Base-by-base conservation (phyloP, 1,284 basidiomycete genomes). In the Ganoderma leucocontextum region DNA sequence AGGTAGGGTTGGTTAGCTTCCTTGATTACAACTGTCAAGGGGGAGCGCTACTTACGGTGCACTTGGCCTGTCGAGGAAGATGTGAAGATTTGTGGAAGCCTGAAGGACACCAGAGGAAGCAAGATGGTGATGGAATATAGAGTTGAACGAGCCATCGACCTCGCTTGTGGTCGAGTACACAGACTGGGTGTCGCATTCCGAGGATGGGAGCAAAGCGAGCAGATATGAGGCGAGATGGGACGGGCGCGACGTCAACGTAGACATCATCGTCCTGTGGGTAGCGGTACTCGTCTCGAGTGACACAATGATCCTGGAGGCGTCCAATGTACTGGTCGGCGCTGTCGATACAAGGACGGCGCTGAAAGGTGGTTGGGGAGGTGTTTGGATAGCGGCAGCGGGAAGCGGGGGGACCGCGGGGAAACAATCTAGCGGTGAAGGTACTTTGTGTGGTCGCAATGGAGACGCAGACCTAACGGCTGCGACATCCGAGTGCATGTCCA, bases 41-140 rank as follows among this genome's bases (percentile, higher is more conserved):
- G 15, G 52, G 1, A 35, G 29, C 29, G 44, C 44, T 19, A 87
- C 92, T 83, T 81, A 95, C 91, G 93, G 90, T 53, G 87, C 82
- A 75, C 92, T 93, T 0, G 92, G 86, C 52, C 93, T 83, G 75
- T 95, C 93, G n/a, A 95, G 81, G 80, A 94, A 94, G n/a, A 94
- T 75, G 72, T 93, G 91, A 47, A 94, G 80, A 63, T 79, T 82
- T 36, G 81, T 79, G 5, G 86, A 81, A 5, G 83, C 76, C 58
- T 82, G 82, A 4, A 90, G 75, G 44, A 88, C 79, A 4, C 88
- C 90, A 55, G 87, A 85, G 17, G 89, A 85, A 17, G 84, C 79
- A 22, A 92, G 85, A 74, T 92, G 91, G 55, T 87, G 82, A 49
- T 83, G 85, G 76, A 91, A 90, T 67, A 81, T 89, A 82, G 81